These are phyloP conservation scores for Penicillium sp. DNA, from an alignment of 2,329 filamentous ascomycete species.

Conservation along the genomic window DNA sequence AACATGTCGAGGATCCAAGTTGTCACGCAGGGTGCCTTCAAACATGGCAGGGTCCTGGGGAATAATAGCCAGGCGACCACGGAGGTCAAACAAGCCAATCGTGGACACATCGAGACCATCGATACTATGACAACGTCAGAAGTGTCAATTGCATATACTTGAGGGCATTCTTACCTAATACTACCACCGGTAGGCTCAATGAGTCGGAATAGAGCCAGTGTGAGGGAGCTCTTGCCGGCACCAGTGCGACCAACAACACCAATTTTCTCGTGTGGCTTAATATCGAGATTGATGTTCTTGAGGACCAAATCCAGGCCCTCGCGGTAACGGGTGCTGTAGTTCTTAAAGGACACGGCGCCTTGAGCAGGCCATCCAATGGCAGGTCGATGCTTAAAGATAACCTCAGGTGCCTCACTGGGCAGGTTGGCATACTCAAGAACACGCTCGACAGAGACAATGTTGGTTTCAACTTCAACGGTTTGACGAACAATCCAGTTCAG, in stretches of 20 bases:
- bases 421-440: slow-evolving; percentile 92
- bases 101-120: slow-evolving; percentile 85
- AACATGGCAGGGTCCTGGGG: slow-evolving; percentile 97
- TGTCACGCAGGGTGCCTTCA: slow-evolving; percentile 89
- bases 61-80: slow-evolving; percentile 89
- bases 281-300: slow-evolving; percentile 87
- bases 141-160: not conserved
- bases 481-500: slow-evolving; percentile 99
- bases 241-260: slow-evolving; percentile 95
- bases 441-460: slow-evolving; percentile 97
- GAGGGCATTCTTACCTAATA: slow-evolving; percentile 54
- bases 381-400: slow-evolving; percentile 83
- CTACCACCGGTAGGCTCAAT: slow-evolving; percentile 83
- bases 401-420: slow-evolving; percentile 91
- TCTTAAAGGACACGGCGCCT: slow-evolving; percentile 84
- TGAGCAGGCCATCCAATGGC: slow-evolving; percentile 88
- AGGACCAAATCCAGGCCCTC: slow-evolving; percentile 86
- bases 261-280: slow-evolving; percentile 97
- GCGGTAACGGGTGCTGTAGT: slow-evolving; percentile 92
- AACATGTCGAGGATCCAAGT: slow-evolving; percentile 89
- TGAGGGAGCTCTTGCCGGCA: slow-evolving; percentile 92
- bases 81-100: slow-evolving; percentile 86
- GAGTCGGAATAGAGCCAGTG: slow-evolving; percentile 89
- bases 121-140: slow-evolving; percentile 58
- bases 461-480: slow-evolving; percentile 99